Evolutionary conservation across 2,329 filamentous ascomycete genomes (phyloP), one percentile per base, ranked within the genome.

Genomic region (Pseudopyrenochaeta lycopersici): DNA sequence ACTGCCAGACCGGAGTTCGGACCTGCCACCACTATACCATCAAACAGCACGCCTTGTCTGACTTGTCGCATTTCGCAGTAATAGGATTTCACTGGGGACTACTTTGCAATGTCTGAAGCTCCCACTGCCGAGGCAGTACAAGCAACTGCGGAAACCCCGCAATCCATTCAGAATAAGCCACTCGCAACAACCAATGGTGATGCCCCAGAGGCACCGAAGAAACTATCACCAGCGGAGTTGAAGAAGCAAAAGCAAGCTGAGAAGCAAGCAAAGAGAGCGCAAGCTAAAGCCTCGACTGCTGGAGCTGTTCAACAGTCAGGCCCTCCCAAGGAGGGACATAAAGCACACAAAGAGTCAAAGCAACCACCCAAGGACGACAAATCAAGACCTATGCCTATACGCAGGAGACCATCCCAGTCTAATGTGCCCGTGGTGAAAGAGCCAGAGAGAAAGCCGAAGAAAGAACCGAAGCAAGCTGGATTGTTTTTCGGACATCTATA

Each of bases 161-260:
- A 66, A 29, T 18, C 54, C 39, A 17, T 48, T 14, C 50, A 53
- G 46, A 61, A 53, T 18, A 52, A 15, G 29, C 49, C 53, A 46
- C 45, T 50, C 51, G 46, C 64, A 40, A 41, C 57, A 21, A 47
- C 54, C 58, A 68, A 66, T 43, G 56, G 55, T 44, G 66, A 67
- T 18, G 46, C 63, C 39, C 62, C 66, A 60, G 61, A 63, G n/a
- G 60, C 58, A 15, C 68, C 76, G 40, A 67, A 73, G 66, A 90
- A 91, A 73, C 80, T 90, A 29, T 87, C 90, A 1, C 84, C 84
- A 31, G 92, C 91, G 17, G 90, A 96, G 76, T 73, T 96, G 69
- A 98, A 98, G 79, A 94, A 93, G 68, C 88, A 87, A 73, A 89
- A 90, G 57, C 94, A 97, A 75, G 93, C 91, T 29, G 94, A 97